Evolutionary conservation across 139 green algal species (phyloP), one percentile per base, ranked within the genome.

Genomic region (Desmodesmus armatus): DNA sequence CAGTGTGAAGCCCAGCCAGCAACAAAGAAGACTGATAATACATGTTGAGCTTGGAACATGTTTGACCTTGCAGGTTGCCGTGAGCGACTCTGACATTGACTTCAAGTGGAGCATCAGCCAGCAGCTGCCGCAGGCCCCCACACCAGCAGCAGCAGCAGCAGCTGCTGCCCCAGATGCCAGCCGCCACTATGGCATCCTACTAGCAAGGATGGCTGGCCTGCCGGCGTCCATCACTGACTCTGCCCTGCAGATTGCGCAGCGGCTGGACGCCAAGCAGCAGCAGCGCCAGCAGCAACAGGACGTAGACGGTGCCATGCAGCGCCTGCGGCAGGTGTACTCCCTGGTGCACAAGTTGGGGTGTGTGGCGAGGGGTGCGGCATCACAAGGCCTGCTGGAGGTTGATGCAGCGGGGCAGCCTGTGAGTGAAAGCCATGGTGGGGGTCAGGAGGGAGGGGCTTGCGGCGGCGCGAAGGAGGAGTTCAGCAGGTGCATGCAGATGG

Each of bases 141-240:
- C 35, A 72, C 39, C 65, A 67, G 65, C 44, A 85, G 80, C 80
- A 72, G 67, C 33, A 60, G 39, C 27, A 53, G 66, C 2, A 60
- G 71, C 35, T 35, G 51, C 7, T 33, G 41, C 3, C 0, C 3
- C 13, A 6, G 55, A 39, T 15, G 66, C 6, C 37, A 49, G 33
- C 27, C 27, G 70, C 41, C 82, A 82, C 40, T 87, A 87, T 72
- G 94, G 94, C 27, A 86, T 97, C 60, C 31, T 88, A 37, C 88
- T 96, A 44, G 94, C 94, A 11, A 35, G 49, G 1, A 65, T 80
- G 3, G 82, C 91, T 40, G 90, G 90, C 15, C 84, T 96, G 40
- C 92, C 92, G 2, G 31, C 15, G n/a, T 15, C 53, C 37, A 74
- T 87, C 44, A 81, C 40, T 15, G 29, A 31, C 19, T 31, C 39